Base-by-base conservation (phyloP, 176 grass and related monocot species). In the Bothriochloa decipiens region DNA sequence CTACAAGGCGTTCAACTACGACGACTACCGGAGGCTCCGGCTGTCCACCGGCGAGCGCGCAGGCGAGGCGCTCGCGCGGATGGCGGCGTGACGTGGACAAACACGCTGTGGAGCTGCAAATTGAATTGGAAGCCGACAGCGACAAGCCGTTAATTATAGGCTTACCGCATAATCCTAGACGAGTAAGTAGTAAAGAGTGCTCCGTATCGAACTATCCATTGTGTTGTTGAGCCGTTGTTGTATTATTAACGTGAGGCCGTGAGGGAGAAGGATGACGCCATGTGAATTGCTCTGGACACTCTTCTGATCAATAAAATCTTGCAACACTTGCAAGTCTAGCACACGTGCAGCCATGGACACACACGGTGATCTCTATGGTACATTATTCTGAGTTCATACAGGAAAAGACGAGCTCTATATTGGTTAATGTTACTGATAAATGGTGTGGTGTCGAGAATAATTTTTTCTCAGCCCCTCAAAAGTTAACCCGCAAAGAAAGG, bases 11-110 rank as follows among this genome's bases (percentile, higher is more conserved):
- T 97, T 97, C 57, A 71, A 65, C 78, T 91, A 94, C 65, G 69
- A 86, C 10, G 90, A 92, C 69, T 92, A 91, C 70, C 37, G 90
- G 29, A 91, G 84, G 84, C 85, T 97, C 8, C 71, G 95, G 50
- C 37, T 91, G 13, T 89, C 91, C 28, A 88, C 81, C 22, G 80
- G 88, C 45, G 76, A 90, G 78, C 87, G 42, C 18, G 92, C 88
- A n/a, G 94, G 92, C 33, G 92, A 94, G 87, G 90, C 83, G 36
- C 92, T 97, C 37, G 75, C 86, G 45, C 68, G 82, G 16, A 2
- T 94, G 68, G 74, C 28, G 66, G 83, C 36, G 36, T 90, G 78
- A 89, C 32, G 12, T 78, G 13, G 55, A 40, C 36, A 37, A 4
- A 4, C 42, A 17, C n/a, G 11, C 66, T 41, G 3, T 27, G 40